These are phyloP conservation scores for Ceratocystis albifundus DNA, from an alignment of 2,329 filamentous ascomycete species.

Conservation along the genomic window DNA sequence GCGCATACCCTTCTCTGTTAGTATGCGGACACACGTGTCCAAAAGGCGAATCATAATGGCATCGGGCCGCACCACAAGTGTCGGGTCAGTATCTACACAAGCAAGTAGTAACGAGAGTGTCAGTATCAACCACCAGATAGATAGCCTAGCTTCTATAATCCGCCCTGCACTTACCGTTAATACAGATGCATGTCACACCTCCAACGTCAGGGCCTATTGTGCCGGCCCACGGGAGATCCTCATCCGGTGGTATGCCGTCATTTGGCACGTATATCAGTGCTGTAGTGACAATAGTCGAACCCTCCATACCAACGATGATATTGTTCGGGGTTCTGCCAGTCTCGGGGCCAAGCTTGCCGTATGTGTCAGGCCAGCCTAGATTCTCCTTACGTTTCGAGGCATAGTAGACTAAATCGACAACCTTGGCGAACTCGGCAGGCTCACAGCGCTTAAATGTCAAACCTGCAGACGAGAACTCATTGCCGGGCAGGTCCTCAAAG, in stretches of 20 bases:
- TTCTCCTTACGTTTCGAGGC: constrained; percentile 38
- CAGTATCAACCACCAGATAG: not conserved
- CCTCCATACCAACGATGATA: constrained; percentile 43
- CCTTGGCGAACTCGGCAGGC: constrained; percentile 36
- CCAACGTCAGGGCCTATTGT: constrained; percentile 42
- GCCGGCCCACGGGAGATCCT: constrained; percentile 46
- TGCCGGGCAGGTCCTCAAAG: constrained; percentile 39
- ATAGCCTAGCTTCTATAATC: constrained; percentile 19
- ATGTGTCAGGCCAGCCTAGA: constrained; percentile 51
- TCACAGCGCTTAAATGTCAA: constrained; percentile 38
- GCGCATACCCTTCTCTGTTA: constrained; percentile 41
- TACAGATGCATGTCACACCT: constrained; percentile 50
- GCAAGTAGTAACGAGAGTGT: not conserved
- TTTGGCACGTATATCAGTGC: constrained; percentile 44
- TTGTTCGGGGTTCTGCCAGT: constrained; percentile 36
- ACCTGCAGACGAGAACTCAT: constrained; percentile 33
- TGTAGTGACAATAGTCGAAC: constrained; percentile 39
- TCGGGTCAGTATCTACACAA: constrained; percentile 35
- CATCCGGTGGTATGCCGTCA: constrained; percentile 36
- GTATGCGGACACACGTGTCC: constrained; percentile 39
- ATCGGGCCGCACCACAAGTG: constrained; percentile 36
- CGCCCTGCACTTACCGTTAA: constrained; percentile 37
- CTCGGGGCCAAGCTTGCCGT: constrained; percentile 36
- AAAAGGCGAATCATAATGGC: constrained; percentile 43
- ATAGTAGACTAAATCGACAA: constrained; percentile 41